Percentiles rank a stretch among this genome's conserved stretches.
These are phyloP conservation scores for Baffinella frigidus DNA, from an alignment of 208 protist species.

Conservation along the genomic window DNA sequence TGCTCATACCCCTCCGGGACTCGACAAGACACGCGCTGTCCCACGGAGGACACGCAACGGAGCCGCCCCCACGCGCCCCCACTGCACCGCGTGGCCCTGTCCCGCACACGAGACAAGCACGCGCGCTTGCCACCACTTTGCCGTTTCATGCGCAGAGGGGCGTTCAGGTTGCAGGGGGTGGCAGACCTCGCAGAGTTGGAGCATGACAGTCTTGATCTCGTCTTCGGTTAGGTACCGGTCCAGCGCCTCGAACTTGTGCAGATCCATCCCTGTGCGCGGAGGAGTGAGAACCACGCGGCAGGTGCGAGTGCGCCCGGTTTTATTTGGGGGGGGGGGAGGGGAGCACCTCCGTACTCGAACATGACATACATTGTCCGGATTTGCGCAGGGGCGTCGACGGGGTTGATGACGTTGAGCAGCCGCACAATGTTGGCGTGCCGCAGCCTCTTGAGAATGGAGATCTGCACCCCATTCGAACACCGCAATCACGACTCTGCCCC, in stretches of 20 bases:
- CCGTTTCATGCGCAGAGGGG: too few species aligned
- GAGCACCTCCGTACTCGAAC: neutral
- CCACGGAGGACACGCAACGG: too few species aligned
- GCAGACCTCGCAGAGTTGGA: conserved; percentile 32
- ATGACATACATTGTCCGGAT: neutral
- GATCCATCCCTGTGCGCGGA: neutral
- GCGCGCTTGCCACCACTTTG: too few species aligned
- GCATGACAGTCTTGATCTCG: neutral
- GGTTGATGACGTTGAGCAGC: conserved; percentile 9
- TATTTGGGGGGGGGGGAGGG: too few species aligned
- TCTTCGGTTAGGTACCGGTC: neutral
- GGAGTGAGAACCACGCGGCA: neutral
- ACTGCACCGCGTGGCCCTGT: too few species aligned
- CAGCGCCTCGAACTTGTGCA: conserved; percentile 33
- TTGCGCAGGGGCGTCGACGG: neutral
- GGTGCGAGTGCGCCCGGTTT: neutral
- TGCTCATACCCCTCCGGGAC: too few species aligned
- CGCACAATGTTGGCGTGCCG: conserved; percentile 12
- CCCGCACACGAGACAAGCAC: too few species aligned
- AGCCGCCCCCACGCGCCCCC: too few species aligned
- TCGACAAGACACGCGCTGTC: too few species aligned
- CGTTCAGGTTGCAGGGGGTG: too few species aligned
- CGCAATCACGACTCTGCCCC: neutral
- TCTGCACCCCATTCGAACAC: neutral
- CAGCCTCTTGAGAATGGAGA: neutral